Percentiles rank a stretch among this genome's conserved stretches.
Conservation (phyloP, 1,139 yeast species). For the Suhomyces panamericanus region DNA sequence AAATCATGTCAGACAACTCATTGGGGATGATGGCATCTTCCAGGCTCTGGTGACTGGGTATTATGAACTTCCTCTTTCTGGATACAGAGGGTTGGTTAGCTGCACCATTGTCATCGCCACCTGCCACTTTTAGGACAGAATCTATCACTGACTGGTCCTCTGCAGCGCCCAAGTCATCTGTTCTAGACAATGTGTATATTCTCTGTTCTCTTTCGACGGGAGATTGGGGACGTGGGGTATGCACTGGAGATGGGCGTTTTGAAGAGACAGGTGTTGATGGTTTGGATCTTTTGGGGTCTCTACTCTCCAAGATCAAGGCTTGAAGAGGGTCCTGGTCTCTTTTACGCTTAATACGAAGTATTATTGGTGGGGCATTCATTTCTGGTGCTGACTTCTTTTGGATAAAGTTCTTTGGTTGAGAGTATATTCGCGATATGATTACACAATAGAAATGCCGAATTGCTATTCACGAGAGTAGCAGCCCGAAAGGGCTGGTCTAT, state of each 20-base stretch:
- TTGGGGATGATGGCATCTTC: conserved; percentile 52
- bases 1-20: conserved; percentile 69
- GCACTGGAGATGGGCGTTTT: conserved; percentile 20
- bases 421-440: background rate
- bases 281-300: conserved; percentile 46
- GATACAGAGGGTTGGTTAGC: background rate
- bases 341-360: conserved; percentile 80
- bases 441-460: background rate
- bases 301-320: conserved; percentile 56
- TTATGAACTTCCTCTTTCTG: conserved; percentile 31
- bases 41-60: conserved; percentile 34
- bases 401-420: background rate
- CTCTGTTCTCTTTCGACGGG: conserved; percentile 14
- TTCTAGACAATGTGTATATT: conserved; percentile 57
- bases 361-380: conserved; percentile 41
- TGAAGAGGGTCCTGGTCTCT: conserved; percentile 85
- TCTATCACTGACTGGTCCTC: conserved; percentile 23
- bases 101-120: conserved; percentile 1
- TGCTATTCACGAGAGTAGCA: background rate
- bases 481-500: background rate
- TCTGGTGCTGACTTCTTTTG: background rate
- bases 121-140: conserved; percentile 19
- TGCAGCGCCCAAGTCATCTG: conserved; percentile 45
- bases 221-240: conserved; percentile 17
- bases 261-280: conserved; percentile 37